phyloP scores from a whole-genome alignment of 495 filamentous ascomycete species.

The Hamigera avellanea region DNA sequence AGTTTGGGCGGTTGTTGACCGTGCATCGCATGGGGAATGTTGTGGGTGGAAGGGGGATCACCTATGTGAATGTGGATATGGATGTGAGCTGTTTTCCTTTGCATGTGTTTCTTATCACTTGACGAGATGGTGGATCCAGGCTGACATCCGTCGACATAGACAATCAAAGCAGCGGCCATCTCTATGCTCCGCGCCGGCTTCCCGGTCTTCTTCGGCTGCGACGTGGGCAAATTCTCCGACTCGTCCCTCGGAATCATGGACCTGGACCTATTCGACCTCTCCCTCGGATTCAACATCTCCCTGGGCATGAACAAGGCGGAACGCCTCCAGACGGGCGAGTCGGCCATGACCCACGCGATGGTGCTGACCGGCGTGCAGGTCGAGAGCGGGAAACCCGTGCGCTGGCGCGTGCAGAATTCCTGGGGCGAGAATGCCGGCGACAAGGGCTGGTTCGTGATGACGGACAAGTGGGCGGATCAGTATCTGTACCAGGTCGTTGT shows the following conservation, averaged over 20 bases:
- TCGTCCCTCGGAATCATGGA: constrained; percentile 62
- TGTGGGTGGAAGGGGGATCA: constrained; percentile 54
- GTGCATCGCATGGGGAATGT: constrained; percentile 73
- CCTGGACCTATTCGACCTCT: constrained; percentile 55
- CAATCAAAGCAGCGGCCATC: constrained; percentile 61
- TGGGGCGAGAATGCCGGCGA: constrained; percentile 60
- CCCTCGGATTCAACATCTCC: constrained; percentile 64
- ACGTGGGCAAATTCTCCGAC: constrained; percentile 74
- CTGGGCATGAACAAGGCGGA: constrained; percentile 65
- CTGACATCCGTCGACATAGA: no score
- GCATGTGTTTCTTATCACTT: no score
- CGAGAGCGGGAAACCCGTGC: constrained; percentile 47
- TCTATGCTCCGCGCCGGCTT: constrained; percentile 62
- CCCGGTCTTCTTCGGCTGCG: constrained; percentile 80
- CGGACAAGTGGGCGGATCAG: constrained; percentile 76
- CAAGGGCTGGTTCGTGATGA: constrained; percentile 81
- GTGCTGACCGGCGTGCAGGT: constrained; percentile 76
- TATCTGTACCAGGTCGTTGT: constrained; percentile 85
- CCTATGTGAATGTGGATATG: constrained; percentile 77
- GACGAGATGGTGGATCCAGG: no score
- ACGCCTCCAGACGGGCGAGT: constrained; percentile 57
- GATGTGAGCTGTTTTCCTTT: constrained; percentile 13
- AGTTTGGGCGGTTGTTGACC: constrained; percentile 55
- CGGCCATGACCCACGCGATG: constrained; percentile 84
- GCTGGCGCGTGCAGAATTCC: constrained; percentile 79